These are phyloP conservation scores for Ogataea methanolica DNA, from an alignment of 805 yeast species.

Conservation along the genomic window DNA sequence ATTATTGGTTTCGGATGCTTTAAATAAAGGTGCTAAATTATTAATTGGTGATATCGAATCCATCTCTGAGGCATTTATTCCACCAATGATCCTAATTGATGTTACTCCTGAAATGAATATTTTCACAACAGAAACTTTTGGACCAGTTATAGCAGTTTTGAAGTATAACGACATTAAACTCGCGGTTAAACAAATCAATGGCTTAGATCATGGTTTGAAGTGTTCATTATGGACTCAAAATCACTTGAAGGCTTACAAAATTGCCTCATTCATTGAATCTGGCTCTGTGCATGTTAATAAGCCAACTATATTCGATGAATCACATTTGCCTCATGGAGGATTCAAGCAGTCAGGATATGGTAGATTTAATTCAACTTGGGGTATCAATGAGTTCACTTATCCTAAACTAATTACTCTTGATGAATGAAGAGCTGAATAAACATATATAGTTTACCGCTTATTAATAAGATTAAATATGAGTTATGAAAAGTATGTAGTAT, in stretches of 20 bases:
- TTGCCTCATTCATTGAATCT: constrained; percentile 32
- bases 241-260: constrained; percentile 28
- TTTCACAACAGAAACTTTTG: constrained; percentile 35
- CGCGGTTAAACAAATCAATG: constrained; percentile 25
- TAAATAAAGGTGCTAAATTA: constrained; percentile 34
- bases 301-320: constrained; percentile 21
- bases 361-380: constrained; percentile 41
- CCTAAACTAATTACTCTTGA: constrained; percentile 37
- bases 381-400: constrained; percentile 37
- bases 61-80: constrained; percentile 1
- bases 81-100: constrained; percentile 32
- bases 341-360: constrained; percentile 39
- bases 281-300: constrained; percentile 29
- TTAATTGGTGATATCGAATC: constrained; percentile 14
- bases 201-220: constrained; percentile 34
- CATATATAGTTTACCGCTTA: not conserved
- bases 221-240: constrained; percentile 39
- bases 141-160: constrained; percentile 35
- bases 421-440: constrained; percentile 15
- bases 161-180: constrained; percentile 21
- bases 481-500: no score
- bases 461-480: no score
- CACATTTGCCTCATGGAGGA: constrained; percentile 42
- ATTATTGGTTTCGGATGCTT: constrained; percentile 32
- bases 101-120: constrained; percentile 30